Conservation (phyloP, 106 monocot genomes). For the Phalaenopsis aphrodite region DNA sequence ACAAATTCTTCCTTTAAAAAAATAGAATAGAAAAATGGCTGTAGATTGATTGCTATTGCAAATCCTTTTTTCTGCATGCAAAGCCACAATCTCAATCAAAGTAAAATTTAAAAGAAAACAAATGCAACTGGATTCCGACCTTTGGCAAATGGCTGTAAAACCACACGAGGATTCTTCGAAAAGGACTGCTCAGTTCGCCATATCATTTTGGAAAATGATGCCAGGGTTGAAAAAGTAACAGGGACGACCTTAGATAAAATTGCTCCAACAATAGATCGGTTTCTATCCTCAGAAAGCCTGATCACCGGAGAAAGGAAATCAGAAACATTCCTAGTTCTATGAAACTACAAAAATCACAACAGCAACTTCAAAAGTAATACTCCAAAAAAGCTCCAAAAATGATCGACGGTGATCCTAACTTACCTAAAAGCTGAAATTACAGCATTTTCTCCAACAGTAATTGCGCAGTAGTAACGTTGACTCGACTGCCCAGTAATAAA, state of each 20-base stretch:
- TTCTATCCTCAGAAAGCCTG: conserved; percentile 83
- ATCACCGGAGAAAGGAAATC: not conserved
- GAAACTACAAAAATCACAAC: not conserved
- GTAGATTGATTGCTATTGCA: not conserved
- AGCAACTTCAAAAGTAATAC: not conserved
- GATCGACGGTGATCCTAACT: not conserved
- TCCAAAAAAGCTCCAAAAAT: too few species aligned
- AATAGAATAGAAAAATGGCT: not conserved
- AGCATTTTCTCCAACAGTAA: conserved; percentile 76
- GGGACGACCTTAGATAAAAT: conserved; percentile 80
- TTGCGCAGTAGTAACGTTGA: conserved; percentile 74
- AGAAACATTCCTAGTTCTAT: not conserved
- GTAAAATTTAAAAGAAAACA: not conserved
- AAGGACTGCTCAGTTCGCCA: conserved; percentile 60
- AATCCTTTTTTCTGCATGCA: not conserved
- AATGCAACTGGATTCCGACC: conserved; percentile 31
- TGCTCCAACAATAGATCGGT: conserved; percentile 79
- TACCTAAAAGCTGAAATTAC: conserved; percentile 90
- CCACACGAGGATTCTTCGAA: conserved; percentile 38
- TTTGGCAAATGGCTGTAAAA: conserved; percentile 76
- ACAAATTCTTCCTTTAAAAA: not conserved
- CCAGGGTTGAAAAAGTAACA: conserved; percentile 70
- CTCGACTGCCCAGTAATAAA: conserved; percentile 90
- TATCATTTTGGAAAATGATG: conserved; percentile 78
- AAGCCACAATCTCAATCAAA: not conserved